Base-by-base conservation (phyloP, 1,284 basidiomycete genomes). In the Trametes polyzona region DNA sequence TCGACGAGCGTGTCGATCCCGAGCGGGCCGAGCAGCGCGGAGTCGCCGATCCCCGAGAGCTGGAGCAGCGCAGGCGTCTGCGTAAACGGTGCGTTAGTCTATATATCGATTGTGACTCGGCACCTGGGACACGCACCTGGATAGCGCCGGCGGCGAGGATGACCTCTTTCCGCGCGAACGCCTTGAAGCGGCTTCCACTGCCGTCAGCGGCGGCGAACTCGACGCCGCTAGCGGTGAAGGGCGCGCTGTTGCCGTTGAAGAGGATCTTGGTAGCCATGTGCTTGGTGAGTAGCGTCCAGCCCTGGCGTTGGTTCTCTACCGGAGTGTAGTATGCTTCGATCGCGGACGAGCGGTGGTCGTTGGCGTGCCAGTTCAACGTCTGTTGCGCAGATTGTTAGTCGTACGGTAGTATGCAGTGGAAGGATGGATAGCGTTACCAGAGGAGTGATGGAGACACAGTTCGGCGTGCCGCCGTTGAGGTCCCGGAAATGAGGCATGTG, bases 391-490 rank as follows among this genome's bases (percentile, higher is more conserved):
- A 21, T 23, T 16, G 10, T 23, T 17, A 5, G 30, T 33, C 19
- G 4, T 35, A 1, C 11, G 14, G 1, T 6, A 4, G 0, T 36
- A 32, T 9, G 1, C 35, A n/a, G 19, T 33, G 27, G 35, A n/a
- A 23, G 5, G 5, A 5, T 5, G 12, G 14, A 19, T n/a, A 16
- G 8, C 68, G 74, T 42, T 52, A 78, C 78, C 23, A 78, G 54
- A 5, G 83, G 82, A 0, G 80, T 80, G 56, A 81, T 79, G 0
- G 82, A 80, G 0, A 86, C 84, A 39, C 79, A 81, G 58, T 83
- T 84, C 3, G 82, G 77, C 12, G 74, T 72, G 0, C 85, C 84
- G n/a, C 82, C 81, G 61, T 82, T 83, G 19, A 83, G 64, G 66
- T 87, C 85, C 23, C 73, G 67, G 55, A 66, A 76, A 36, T 76